Base-by-base conservation (phyloP, 139 green algal species). In the Picochlorum sp. region DNA sequence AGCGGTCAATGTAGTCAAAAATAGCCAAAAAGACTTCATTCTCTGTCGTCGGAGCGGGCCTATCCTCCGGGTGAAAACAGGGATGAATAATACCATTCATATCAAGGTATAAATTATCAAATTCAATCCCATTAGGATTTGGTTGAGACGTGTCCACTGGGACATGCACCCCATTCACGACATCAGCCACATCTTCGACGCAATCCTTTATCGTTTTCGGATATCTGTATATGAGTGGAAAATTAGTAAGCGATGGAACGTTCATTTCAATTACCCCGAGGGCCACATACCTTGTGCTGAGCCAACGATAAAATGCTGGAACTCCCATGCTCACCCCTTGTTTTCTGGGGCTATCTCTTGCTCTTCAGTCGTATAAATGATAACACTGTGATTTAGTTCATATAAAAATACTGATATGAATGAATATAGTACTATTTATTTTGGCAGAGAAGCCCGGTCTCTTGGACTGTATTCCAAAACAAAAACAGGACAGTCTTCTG, bases 61-160 rank as follows among this genome's bases (percentile, higher is more conserved):
- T 72, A 82, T 98, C 94, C 77, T 98, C 94, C 7, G 94, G 94
- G 69, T 99, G 94, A 71, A 99, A 99, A 85, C 94, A 99, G 3
- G 94, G 94, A 71, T 99, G 94, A 60, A 99, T 99, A 83, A 99
- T 99, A 14, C 94, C 94, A 74, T 99, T 99, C 94, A 99, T 99
- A 72, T 99, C 94, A 74, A 98, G 68, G 71, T 98, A 99, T 13
- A 99, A 75, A 73, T 97, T 97, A 81, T 99, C 94, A 67, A 94
- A 98, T 74, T 99, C 94, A 52, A 92, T 57, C 7, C 88, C 90
- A 74, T 99, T 98, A 10, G 92, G 92, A 77, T 98, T 98, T 57
- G 89, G 84, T 66, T 81, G 66, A 7, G 83, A 84, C 0, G 76
- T 86, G 79, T 99, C 88, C 8, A 98, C 77, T 1, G 92, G 92